These are phyloP conservation scores for Allomyces arbusculus DNA, from an alignment of 192 early-diverging fungal species.

Conservation along the genomic window DNA sequence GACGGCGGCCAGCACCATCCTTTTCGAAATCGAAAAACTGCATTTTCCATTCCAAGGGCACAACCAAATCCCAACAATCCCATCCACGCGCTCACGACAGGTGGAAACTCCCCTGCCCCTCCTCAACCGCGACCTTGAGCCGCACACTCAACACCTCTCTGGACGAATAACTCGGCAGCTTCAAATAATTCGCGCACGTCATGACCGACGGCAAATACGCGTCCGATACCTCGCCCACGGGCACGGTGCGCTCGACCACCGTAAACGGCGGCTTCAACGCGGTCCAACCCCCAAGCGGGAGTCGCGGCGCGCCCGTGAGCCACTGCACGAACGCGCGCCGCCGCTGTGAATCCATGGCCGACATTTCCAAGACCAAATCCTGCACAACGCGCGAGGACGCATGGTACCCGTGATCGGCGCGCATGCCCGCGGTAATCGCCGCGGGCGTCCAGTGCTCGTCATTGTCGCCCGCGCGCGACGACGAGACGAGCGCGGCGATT, in stretches of 20 bases:
- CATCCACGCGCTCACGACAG: constrained; percentile 22
- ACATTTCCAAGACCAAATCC: background rate
- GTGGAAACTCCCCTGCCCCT: constrained; percentile 67
- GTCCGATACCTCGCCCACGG: constrained; percentile 21
- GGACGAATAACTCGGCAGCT: constrained; percentile 65
- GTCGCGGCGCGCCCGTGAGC: background rate
- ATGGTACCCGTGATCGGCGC: background rate
- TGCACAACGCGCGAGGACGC: background rate
- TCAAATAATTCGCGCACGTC: constrained; percentile 90
- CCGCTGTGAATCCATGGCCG: background rate
- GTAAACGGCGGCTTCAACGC: background rate
- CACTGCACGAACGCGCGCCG: background rate
- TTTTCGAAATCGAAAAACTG: too few relatives aligned
- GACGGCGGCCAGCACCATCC: too few relatives aligned
- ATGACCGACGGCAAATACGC: constrained; percentile 81
- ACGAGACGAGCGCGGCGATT: background rate
- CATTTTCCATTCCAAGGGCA: too few relatives aligned
- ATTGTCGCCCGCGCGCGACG: background rate
- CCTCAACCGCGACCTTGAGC: constrained; percentile 48
- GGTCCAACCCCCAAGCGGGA: background rate
- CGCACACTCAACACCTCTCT: constrained; percentile 37
- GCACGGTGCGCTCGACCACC: background rate
- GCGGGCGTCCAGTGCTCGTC: background rate
- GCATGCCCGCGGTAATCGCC: background rate
- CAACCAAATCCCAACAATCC: too few relatives aligned